These are phyloP conservation scores for Cladophialophora bantiana DNA, from an alignment of 2,329 filamentous ascomycete species.

Conservation along the genomic window DNA sequence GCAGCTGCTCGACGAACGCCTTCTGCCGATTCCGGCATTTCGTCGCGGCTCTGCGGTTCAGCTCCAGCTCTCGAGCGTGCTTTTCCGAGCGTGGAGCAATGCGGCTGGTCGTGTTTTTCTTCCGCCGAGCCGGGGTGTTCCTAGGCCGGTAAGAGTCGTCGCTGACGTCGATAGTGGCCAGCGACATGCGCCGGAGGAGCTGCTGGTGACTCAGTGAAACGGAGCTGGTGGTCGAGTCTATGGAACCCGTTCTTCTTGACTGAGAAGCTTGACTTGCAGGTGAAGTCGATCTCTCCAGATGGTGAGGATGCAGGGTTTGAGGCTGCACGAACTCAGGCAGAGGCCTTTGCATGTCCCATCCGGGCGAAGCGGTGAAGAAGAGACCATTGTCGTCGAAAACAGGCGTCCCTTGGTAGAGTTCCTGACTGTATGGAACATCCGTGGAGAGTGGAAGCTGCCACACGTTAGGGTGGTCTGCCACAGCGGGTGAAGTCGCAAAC, in stretches of 20 bases:
- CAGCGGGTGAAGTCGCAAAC: background rate
- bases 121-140: conserved; percentile 23
- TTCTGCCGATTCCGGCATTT: conserved; percentile 36
- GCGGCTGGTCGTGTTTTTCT: conserved; percentile 22
- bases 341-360: background rate
- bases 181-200: conserved; percentile 28
- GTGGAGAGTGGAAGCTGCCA: conserved; percentile 14
- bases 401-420: background rate
- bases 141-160: conserved; percentile 29
- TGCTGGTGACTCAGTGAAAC: conserved; percentile 17
- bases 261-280: conserved; percentile 6
- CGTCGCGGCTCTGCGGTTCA: conserved; percentile 34
- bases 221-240: conserved; percentile 17
- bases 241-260: conserved; percentile 1
- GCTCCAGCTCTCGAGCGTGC: conserved; percentile 34
- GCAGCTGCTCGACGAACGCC: conserved; percentile 31
- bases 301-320: conserved; percentile 17
- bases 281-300: conserved; percentile 6
- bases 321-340: conserved; percentile 26
- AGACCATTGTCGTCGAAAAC: background rate
- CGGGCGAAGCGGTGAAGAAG: background rate
- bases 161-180: conserved; percentile 20
- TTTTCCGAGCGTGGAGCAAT: conserved; percentile 32
- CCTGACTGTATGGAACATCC: background rate
- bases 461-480: background rate